Percentiles rank a stretch among this genome's conserved stretches.
phyloP scores from a whole-genome alignment of 176 grass and related monocot genomes.

The Rhynchospora pubera region DNA sequence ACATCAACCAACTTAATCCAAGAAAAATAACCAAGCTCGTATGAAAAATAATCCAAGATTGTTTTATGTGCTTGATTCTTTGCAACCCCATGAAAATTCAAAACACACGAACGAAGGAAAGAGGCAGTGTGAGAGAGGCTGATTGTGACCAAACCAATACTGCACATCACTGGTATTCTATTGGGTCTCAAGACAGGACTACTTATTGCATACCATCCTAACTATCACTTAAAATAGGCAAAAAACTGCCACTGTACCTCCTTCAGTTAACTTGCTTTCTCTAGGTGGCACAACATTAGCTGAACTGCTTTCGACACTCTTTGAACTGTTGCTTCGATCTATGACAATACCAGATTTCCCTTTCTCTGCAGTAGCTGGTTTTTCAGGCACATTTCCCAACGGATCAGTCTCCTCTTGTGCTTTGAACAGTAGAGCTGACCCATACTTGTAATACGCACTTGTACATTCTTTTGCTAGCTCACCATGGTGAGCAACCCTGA shows the following conservation, averaged over 20 bases:
- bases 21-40: too few relatives aligned
- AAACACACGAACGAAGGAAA: too few relatives aligned
- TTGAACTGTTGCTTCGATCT: slow-evolving; percentile 52
- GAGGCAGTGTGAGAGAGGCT: not conserved
- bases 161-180: not conserved
- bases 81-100: not conserved
- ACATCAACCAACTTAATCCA: too few relatives aligned
- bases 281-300: slow-evolving; percentile 23
- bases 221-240: not conserved
- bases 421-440: slow-evolving; percentile 75
- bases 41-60: too few relatives aligned
- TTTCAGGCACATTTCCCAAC: slow-evolving; percentile 72
- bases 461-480: slow-evolving; percentile 86
- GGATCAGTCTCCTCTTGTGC: slow-evolving; percentile 83
- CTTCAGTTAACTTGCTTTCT: slow-evolving; percentile 30
- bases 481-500: slow-evolving; percentile 52
- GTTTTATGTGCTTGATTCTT: too few relatives aligned
- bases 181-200: not conserved
- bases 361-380: slow-evolving; percentile 36
- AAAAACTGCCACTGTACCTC: slow-evolving; percentile 31
- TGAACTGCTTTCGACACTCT: slow-evolving; percentile 31
- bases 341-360: slow-evolving; percentile 40
- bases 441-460: slow-evolving; percentile 89
- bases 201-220: not conserved
- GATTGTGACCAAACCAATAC: not conserved